These are phyloP conservation scores for Cenchrus americanus DNA, from an alignment of 176 grass and related monocot species.

Conservation along the genomic window DNA sequence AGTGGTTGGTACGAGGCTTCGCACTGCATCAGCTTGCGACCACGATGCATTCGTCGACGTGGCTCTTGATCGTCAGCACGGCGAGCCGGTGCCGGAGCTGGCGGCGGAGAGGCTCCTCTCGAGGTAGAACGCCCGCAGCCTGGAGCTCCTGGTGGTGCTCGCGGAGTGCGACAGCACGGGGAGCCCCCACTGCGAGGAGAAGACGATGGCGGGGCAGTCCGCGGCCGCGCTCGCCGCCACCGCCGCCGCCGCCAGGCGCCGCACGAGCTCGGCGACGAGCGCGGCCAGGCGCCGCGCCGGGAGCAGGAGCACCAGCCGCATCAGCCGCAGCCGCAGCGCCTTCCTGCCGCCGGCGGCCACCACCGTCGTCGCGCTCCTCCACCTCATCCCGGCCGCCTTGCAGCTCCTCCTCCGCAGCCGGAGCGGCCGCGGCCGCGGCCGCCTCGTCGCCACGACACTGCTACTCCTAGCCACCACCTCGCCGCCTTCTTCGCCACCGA, in stretches of 20 bases:
- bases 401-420: constrained; percentile 38
- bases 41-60: not conserved
- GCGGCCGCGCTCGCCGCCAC: constrained; percentile 25
- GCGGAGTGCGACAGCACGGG: constrained; percentile 66
- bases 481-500: not conserved
- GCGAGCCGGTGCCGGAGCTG: constrained; percentile 35
- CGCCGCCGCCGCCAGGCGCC: constrained; percentile 43
- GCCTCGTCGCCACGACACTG: constrained; percentile 11
- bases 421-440: constrained; percentile 38
- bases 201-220: constrained; percentile 66
- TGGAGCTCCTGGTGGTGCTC: constrained; percentile 42
- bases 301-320: constrained; percentile 47
- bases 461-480: not conserved
- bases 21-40: constrained; percentile 7
- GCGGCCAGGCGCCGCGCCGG: constrained; percentile 61
- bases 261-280: constrained; percentile 58
- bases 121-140: constrained; percentile 56
- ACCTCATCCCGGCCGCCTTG: constrained; percentile 16
- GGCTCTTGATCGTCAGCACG: constrained; percentile 43
- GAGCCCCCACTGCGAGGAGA: constrained; percentile 81
- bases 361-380: not conserved
- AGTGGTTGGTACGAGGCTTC: constrained; percentile 34
- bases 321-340: constrained; percentile 31
- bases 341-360: not conserved
- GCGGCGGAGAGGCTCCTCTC: constrained; percentile 47